A percentile compares a stretch with the other conserved stretches of the same genome.
Evolutionary conservation across 2,329 filamentous ascomycete genomes (phyloP).

Genomic region (Corinectria fuckeliana): DNA sequence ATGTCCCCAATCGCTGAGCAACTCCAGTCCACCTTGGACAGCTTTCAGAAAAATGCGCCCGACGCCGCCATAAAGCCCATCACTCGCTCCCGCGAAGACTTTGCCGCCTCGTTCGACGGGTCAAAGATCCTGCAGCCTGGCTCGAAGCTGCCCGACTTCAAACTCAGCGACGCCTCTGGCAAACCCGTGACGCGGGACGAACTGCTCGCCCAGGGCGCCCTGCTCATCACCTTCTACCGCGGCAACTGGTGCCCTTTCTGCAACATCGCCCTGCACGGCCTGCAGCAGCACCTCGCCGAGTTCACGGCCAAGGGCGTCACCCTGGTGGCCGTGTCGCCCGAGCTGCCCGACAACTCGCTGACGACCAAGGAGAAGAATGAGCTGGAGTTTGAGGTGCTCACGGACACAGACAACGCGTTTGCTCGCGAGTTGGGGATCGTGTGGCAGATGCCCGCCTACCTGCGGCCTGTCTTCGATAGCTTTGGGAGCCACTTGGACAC

Average conservation of each 20-base stretch:
- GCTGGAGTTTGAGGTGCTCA: slow-evolving; percentile 49
- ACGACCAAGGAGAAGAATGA: slow-evolving; percentile 48
- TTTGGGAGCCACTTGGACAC: slow-evolving; percentile 41
- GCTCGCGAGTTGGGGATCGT: slow-evolving; percentile 47
- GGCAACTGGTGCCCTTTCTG: slow-evolving; percentile 55
- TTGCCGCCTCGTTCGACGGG: neutral
- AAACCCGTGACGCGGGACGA: slow-evolving; percentile 40
- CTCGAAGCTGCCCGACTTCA: neutral
- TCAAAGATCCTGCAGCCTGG: neutral
- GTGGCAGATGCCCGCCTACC: slow-evolving; percentile 38
- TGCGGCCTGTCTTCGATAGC: slow-evolving; percentile 36
- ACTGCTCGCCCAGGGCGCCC: slow-evolving; percentile 40
- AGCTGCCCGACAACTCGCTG: slow-evolving; percentile 48
- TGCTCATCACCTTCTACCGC: slow-evolving; percentile 52
- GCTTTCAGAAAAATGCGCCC: neutral
- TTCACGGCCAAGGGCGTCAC: slow-evolving; percentile 47
- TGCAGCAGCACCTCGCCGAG: slow-evolving; percentile 45
- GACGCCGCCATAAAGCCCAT: neutral
- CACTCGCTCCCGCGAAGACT: neutral
- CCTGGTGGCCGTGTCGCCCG: slow-evolving; percentile 50
- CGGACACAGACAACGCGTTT: slow-evolving; percentile 46
- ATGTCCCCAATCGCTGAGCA: neutral
- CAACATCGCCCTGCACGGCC: slow-evolving; percentile 46
- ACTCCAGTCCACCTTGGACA: neutral
- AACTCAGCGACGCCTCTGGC: slow-evolving; percentile 37